Evolutionary conservation across 2,329 filamentous ascomycete genomes (phyloP).

Genomic region (Cercospora nicotianae): DNA sequence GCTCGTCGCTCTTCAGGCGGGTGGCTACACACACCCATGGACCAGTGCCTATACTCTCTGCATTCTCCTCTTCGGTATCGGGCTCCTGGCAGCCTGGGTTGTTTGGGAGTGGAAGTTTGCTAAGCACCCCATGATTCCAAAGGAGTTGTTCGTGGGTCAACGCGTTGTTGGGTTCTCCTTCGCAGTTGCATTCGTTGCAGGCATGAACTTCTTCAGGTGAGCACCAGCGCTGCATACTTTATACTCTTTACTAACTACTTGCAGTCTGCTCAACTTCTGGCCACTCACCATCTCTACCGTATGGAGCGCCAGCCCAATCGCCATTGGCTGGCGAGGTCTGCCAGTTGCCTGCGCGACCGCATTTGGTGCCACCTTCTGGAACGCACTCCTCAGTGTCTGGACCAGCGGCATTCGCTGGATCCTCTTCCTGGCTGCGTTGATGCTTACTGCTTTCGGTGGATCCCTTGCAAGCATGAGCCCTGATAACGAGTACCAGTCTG

Average conservation of each 20-base stretch:
- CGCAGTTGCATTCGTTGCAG: slow-evolving; percentile 41
- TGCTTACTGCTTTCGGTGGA: slow-evolving; percentile 35
- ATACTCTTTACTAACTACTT: neutral
- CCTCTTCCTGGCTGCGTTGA: slow-evolving; percentile 47
- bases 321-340: slow-evolving; percentile 60
- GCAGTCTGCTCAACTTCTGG: slow-evolving; percentile 56
- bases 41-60: slow-evolving; percentile 41
- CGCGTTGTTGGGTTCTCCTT: slow-evolving; percentile 38
- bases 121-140: slow-evolving; percentile 43
- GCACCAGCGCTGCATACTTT: neutral
- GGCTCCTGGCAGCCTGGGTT: slow-evolving; percentile 39
- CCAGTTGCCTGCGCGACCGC: slow-evolving; percentile 58
- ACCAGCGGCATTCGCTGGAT: slow-evolving; percentile 59
- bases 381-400: slow-evolving; percentile 59
- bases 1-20: slow-evolving; percentile 44
- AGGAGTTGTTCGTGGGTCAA: slow-evolving; percentile 35
- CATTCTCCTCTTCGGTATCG: slow-evolving; percentile 41
- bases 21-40: slow-evolving; percentile 45
- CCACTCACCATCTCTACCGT: slow-evolving; percentile 63
- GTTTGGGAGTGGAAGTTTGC: slow-evolving; percentile 44
- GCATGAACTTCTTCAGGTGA: slow-evolving; percentile 40
- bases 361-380: slow-evolving; percentile 56
- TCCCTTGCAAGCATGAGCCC: slow-evolving; percentile 62
- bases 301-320: slow-evolving; percentile 62
- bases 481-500: slow-evolving; percentile 30